Base-by-base conservation (phyloP, 306 rosid species). In the barrel medic (Medicago truncatula) region DNA sequence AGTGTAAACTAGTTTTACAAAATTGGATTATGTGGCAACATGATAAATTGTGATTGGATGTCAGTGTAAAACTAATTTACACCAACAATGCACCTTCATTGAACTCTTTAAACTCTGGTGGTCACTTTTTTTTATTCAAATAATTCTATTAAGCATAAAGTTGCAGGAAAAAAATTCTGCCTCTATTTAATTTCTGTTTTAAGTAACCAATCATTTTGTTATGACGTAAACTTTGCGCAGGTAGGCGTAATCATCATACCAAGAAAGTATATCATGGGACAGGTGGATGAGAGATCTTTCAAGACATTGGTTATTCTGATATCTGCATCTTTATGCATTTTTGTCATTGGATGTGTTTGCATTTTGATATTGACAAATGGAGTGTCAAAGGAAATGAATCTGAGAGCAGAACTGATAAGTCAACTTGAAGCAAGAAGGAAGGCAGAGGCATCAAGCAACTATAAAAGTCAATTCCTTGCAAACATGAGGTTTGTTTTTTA, bases 351-450 rank as follows among this genome's bases (percentile, higher is more conserved):
- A 78, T 96, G 99, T 75, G 83, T 96, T 46, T 96, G 98, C 83
- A 96, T 96, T 74, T 84, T 96, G 79, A 90, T 96, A 76, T 87
- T 96, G 78, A 96, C 99, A 10, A 96, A 92, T 46, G 99, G 99
- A 84, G 99, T 96, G 21, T 96, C 99, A 17, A 96, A 96, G 92
- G 99, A 96, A 84, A 96, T 96, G 99, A 90, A 89, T 72, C 96
- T 96, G 23, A 85, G 99, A 82, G 99, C 98, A 53, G 99, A 90
- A 80, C 82, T 96, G 67, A 96, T 96, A 39, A 90, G 89, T 82
- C 99, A 96, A 59, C 86, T 96, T 41, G 99, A 96, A 83, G 99
- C 99, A 62, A 91, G 99, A 87, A 92, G 99, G 81, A 89, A 92
- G 70, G 99, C 99, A 28, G 99, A 96, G 85, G 98, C 98, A 34